A percentile compares a stretch with the other conserved stretches of the same genome.
Conservation (phyloP, 148 eudicot species). For the Fagopyrum tataricum region DNA sequence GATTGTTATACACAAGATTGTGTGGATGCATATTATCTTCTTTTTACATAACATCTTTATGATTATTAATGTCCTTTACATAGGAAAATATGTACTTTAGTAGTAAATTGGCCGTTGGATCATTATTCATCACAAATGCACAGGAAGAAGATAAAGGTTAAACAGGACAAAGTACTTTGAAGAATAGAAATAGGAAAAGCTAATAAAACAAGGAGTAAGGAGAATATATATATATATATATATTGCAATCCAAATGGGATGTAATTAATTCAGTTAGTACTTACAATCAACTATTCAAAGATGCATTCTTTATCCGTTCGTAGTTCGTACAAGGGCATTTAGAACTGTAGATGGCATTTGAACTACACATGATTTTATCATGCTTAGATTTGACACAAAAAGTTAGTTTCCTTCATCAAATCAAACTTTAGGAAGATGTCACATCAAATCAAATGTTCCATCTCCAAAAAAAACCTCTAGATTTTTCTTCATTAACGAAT, state of each 20-base stretch:
- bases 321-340: neutral
- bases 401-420: neutral
- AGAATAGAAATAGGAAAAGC: neutral
- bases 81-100: neutral
- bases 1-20: neutral
- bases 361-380: too few species aligned
- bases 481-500: too few species aligned
- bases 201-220: slow-evolving; percentile 1
- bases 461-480: neutral
- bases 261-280: neutral
- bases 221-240: too few species aligned
- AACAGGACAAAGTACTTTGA: neutral
- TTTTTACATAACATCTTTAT: neutral
- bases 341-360: neutral
- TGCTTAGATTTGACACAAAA: neutral
- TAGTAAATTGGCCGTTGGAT: neutral
- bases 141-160: neutral
- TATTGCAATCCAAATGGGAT: neutral
- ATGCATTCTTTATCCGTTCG: neutral
- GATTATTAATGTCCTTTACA: neutral
- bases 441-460: neutral
- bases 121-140: neutral
- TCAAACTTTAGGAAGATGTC: neutral
- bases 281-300: neutral
- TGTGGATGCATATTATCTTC: neutral